Conservation (phyloP, 75 land plant species). For the Cunninghamia lanceolata region DNA sequence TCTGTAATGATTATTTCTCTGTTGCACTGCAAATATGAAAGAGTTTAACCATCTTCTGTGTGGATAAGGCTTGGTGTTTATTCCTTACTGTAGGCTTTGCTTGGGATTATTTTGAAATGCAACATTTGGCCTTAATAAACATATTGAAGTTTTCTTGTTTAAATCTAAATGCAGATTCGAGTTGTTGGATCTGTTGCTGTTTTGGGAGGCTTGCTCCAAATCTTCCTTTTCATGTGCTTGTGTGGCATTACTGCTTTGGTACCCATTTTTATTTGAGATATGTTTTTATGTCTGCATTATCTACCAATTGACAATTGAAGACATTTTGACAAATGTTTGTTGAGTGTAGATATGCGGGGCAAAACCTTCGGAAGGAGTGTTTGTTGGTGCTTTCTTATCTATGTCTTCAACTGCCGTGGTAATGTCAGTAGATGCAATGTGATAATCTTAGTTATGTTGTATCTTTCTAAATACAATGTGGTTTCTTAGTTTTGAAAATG, state of each 20-base stretch:
- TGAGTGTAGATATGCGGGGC: slow-evolving; percentile 87
- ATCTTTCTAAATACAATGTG: neutral
- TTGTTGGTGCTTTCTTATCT: slow-evolving; percentile 96
- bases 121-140: neutral
- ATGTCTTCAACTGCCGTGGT: slow-evolving; percentile 99
- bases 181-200: slow-evolving; percentile 96
- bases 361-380: slow-evolving; percentile 90
- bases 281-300: neutral
- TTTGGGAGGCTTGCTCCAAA: slow-evolving; percentile 91
- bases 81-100: neutral
- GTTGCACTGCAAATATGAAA: neutral
- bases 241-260: slow-evolving; percentile 94
- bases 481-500: neutral
- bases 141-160: neutral
- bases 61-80: neutral
- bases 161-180: slow-evolving; percentile 59
- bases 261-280: slow-evolving; percentile 7
- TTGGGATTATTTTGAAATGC: neutral
- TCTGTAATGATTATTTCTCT: neutral
- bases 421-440: slow-evolving; percentile 9
- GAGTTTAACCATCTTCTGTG: neutral
- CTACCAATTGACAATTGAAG: neutral
- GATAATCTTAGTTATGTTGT: neutral
- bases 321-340: slow-evolving; percentile 13
- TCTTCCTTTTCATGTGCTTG: slow-evolving; percentile 92